A percentile compares a stretch with the other conserved stretches of the same genome.
Evolutionary conservation across 257 asterid genomes (phyloP).

Genomic region (Nicotiana noctiflora): DNA sequence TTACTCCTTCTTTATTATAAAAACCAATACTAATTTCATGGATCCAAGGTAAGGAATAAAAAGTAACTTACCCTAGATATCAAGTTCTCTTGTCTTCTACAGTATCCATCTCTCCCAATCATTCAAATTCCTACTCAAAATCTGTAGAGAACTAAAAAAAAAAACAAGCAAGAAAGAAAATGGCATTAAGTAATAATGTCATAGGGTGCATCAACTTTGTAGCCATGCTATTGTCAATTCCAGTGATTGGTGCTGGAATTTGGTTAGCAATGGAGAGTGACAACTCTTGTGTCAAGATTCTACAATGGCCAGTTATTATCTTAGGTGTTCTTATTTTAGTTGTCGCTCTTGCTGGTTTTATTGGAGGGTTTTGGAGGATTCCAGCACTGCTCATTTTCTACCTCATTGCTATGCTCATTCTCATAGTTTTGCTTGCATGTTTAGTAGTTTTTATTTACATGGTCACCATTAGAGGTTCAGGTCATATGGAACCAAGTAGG

Average conservation of each 20-base stretch:
- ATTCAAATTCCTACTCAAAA: not conserved
- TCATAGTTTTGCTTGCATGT: constrained; percentile 54
- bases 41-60: constrained; percentile 19
- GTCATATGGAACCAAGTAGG: constrained; percentile 66
- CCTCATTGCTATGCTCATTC: constrained; percentile 68
- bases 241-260: constrained; percentile 75
- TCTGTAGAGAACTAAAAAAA: not conserved
- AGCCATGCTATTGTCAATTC: constrained; percentile 70
- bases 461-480: constrained; percentile 68
- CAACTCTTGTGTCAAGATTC: constrained; percentile 66
- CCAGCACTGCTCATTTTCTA: constrained; percentile 54
- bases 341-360: constrained; percentile 59
- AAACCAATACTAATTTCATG: constrained; percentile 18
- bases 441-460: constrained; percentile 62
- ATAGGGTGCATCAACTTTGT: constrained; percentile 72
- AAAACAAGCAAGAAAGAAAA: constrained; percentile 11
- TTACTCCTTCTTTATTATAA: not conserved
- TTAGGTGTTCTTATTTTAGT: constrained; percentile 55
- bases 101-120: constrained; percentile 1
- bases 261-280: constrained; percentile 70
- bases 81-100: constrained; percentile 4
- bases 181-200: constrained; percentile 68
- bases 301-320: constrained; percentile 77
- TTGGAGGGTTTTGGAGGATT: constrained; percentile 77
- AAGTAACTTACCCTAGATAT: constrained; percentile 4